These are phyloP conservation scores for Scedosporium minutisporum DNA, from an alignment of 2,329 filamentous ascomycete genomes.

Conservation along the genomic window DNA sequence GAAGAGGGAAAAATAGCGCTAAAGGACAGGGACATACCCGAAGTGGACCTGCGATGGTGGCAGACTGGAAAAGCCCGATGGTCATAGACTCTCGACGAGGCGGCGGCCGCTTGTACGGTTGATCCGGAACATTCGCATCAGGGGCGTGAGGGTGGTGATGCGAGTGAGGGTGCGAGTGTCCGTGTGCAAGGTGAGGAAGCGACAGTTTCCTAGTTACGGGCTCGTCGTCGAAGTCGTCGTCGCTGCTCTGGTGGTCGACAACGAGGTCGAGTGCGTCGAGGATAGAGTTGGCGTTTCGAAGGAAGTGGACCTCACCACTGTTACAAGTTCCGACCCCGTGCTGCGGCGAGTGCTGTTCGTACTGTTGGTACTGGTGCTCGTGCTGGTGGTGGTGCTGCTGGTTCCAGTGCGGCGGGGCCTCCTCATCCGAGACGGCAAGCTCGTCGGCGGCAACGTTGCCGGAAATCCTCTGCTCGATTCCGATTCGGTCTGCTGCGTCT, in stretches of 20 bases:
- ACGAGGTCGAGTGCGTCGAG: conserved; percentile 37
- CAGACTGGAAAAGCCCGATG: not conserved
- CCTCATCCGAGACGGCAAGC: not conserved
- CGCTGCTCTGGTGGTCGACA: conserved; percentile 41
- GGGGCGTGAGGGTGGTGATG: not conserved
- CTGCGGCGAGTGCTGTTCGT: not conserved
- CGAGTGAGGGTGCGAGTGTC: not conserved
- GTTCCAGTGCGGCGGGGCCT: not conserved
- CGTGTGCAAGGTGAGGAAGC: not conserved
- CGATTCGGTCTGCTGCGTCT: conserved; percentile 15
- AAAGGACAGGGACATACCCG: not conserved
- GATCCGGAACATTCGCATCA: not conserved
- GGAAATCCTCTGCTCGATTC: not conserved
- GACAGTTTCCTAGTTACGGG: conserved; percentile 25
- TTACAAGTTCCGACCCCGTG: not conserved
- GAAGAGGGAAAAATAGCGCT: not conserved
- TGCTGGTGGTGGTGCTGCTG: not conserved
- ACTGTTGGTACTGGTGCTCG: conserved; percentile 19
- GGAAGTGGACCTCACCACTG: not conserved
- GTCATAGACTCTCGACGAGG: conserved; percentile 1
- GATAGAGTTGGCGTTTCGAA: conserved; percentile 18
- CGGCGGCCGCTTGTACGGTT: conserved; percentile 1
- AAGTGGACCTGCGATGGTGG: not conserved
- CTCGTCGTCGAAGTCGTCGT: conserved; percentile 36
- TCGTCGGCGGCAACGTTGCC: not conserved